These are phyloP conservation scores for Monoraphidium neglectum DNA, from an alignment of 139 green algal species.

Conservation along the genomic window DNA sequence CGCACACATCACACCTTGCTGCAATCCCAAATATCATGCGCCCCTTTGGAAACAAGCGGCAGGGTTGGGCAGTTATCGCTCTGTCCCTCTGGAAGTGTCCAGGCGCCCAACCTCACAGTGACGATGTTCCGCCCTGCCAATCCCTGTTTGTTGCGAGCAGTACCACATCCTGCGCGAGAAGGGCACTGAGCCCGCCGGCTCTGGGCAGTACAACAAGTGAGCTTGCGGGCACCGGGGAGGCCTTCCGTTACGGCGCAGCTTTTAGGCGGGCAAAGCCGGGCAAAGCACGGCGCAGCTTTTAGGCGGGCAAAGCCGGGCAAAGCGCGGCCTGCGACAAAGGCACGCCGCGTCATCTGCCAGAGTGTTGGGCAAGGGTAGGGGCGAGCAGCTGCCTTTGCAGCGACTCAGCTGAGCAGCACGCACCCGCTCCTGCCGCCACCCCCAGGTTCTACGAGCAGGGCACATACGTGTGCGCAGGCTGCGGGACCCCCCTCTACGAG, in stretches of 20 bases:
- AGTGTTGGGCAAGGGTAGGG: too few relatives aligned
- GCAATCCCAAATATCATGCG: background rate
- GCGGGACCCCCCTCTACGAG: conserved; percentile 71
- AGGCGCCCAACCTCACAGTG: background rate
- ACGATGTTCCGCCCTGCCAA: background rate
- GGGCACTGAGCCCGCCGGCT: conserved; percentile 85
- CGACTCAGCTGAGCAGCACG: too few relatives aligned
- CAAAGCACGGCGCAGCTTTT: too few relatives aligned
- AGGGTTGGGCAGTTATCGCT: background rate
- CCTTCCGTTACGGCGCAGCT: too few relatives aligned
- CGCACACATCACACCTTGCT: background rate
- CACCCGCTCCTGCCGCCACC: background rate
- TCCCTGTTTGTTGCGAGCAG: conserved; percentile 41
- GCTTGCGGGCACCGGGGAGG: too few relatives aligned
- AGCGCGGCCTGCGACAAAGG: too few relatives aligned
- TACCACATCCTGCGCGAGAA: conserved; percentile 92
- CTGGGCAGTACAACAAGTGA: conserved; percentile 89
- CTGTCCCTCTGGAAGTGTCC: background rate
- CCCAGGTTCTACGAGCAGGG: conserved; percentile 54
- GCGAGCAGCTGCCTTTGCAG: too few relatives aligned
- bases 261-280: too few relatives aligned
- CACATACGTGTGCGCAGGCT: conserved; percentile 85
- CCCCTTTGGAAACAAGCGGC: background rate
- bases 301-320: too few relatives aligned
- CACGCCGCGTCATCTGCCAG: too few relatives aligned